Evolutionary conservation across 805 yeast genomes (phyloP), one percentile per base, ranked within the genome.

Genomic region (Candida pseudoglaebosa): DNA sequence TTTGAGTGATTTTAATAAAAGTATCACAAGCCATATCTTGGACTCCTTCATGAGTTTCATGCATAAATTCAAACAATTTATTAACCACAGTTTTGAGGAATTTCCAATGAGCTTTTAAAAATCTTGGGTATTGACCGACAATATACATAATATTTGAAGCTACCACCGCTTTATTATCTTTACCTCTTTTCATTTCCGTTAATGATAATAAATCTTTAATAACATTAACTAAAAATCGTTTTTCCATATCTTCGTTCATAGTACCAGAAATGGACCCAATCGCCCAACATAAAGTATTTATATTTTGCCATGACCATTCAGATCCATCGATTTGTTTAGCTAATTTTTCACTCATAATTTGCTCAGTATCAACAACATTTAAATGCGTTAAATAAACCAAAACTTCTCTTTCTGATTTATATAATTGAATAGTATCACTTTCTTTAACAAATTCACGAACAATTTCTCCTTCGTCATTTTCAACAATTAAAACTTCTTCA

Each of bases 1-100:
- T 93, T 50, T 79, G 82, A 16, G 96, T 87, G 61, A 93, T 93
- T 62, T 93, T 93, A 58, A 91, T 91, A 59, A 93, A 93, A 1
- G 99, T 93, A 63, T 93, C 99, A 71, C 99, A 93, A 6, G 99
- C 99, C 99, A 93, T 93, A 64, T 93, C 99, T 68, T 93, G 99
- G 45, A 93, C 99, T 70, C 99, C 99, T 64, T 91, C 99, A 64
- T 93, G 99, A n/a, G 97, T 89, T 73, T 93, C 99, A 69, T 93
- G 98, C 99, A 93, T 93, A 57, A 93, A 93, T 62, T 93, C 99
- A 62, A 93, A 93, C 53, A 93, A 74, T 63, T 93, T 93, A 65
- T 87, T 83, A 44, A 93, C 91, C 32, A 93, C 99, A 0, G 98
- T 93, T 62, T 90, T 91, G 59, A 93, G 69, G 54, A 93, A 93